These are phyloP conservation scores for Coniochaeta sp. DNA, from an alignment of 2,329 filamentous ascomycete genomes.

Conservation along the genomic window DNA sequence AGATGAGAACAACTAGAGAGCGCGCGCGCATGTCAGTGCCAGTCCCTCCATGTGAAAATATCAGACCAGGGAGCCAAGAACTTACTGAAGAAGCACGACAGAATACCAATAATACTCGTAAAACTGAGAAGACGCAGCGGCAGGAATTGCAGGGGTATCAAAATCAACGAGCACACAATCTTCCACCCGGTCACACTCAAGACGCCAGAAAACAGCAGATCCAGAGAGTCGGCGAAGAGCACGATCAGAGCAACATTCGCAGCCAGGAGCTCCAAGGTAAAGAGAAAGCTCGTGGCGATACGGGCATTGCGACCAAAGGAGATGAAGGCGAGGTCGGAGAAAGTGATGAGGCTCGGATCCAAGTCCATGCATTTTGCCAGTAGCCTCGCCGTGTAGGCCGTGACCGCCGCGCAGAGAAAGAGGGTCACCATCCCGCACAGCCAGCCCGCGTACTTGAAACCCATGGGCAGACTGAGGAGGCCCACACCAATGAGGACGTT, in stretches of 20 bases:
- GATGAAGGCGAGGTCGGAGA: constrained; percentile 87
- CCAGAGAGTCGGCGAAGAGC: constrained; percentile 86
- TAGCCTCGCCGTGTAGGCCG: constrained; percentile 78
- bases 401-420: constrained; percentile 64
- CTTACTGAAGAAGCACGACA: constrained; percentile 82
- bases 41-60: background rate
- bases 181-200: constrained; percentile 70
- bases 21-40: constrained; percentile 2
- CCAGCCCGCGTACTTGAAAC: constrained; percentile 84
- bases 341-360: constrained; percentile 80
- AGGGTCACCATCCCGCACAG: constrained; percentile 72
- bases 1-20: constrained; percentile 75
- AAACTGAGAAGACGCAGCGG: constrained; percentile 80
- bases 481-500: constrained; percentile 90
- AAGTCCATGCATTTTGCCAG: constrained; percentile 84
- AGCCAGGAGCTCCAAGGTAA: constrained; percentile 79
- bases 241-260: constrained; percentile 86
- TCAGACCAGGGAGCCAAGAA: constrained; percentile 16
- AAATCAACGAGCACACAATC: constrained; percentile 67
- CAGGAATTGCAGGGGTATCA: constrained; percentile 78
- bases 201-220: constrained; percentile 67
- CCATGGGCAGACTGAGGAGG: constrained; percentile 80
- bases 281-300: constrained; percentile 75
- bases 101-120: constrained; percentile 86
- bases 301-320: constrained; percentile 80